These are phyloP conservation scores for Paramecium sexaurelia DNA, from an alignment of 73 alveolate genomes.

Conservation along the genomic window DNA sequence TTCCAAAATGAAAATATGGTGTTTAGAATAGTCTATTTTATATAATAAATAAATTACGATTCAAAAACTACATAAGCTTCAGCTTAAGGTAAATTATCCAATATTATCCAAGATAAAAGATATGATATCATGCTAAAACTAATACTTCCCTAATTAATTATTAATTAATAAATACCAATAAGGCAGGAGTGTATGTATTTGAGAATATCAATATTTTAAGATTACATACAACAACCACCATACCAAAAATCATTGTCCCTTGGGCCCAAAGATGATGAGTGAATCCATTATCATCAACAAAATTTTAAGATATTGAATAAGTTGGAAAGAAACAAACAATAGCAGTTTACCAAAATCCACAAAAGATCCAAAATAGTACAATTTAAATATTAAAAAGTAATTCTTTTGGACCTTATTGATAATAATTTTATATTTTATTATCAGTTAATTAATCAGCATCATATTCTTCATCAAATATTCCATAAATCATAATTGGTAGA, in stretches of 20 bases:
- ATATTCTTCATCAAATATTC: slow-evolving; percentile 89
- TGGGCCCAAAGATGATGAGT: slow-evolving; percentile 70
- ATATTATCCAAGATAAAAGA: slow-evolving; percentile 55
- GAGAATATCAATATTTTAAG: slow-evolving; percentile 85
- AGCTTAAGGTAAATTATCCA: slow-evolving; percentile 43
- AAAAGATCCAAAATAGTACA: slow-evolving; percentile 47
- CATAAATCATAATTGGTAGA: slow-evolving; percentile 90
- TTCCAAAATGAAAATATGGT: slow-evolving; percentile 64
- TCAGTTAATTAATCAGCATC: slow-evolving; percentile 51
- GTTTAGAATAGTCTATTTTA: slow-evolving; percentile 52
- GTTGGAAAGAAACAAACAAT: slow-evolving; percentile 36
- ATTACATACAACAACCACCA: slow-evolving; percentile 88
- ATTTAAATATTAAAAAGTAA: slow-evolving; percentile 43
- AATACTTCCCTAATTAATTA: not conserved
- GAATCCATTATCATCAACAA: slow-evolving; percentile 52
- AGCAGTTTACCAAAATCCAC: slow-evolving; percentile 62
- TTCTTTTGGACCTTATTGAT: slow-evolving; percentile 60
- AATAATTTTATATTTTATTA: slow-evolving; percentile 37
- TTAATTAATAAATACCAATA: not conserved
- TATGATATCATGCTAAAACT: slow-evolving; percentile 55
- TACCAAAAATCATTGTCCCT: slow-evolving; percentile 90
- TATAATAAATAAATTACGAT: not conserved
- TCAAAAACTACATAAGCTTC: slow-evolving; percentile 51
- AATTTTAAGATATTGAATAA: slow-evolving; percentile 42
- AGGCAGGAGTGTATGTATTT: slow-evolving; percentile 72